phyloP scores from a whole-genome alignment of 73 alveolate species.

The Effrenium voratum region DNA sequence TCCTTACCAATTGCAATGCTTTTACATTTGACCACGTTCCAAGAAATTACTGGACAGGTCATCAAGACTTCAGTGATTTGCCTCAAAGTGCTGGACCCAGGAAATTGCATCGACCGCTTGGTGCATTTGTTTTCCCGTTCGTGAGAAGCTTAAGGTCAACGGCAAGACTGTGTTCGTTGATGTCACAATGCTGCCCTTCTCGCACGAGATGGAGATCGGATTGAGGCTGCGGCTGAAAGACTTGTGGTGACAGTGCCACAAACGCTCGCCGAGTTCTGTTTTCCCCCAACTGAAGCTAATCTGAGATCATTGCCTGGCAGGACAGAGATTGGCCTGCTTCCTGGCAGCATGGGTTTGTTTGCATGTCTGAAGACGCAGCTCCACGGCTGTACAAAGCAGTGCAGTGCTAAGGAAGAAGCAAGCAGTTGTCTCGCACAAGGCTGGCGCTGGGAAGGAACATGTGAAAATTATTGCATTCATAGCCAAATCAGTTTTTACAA shows the following conservation, averaged over 20 bases:
- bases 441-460: too few relatives aligned
- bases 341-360: not conserved
- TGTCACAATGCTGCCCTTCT: constrained; percentile 50
- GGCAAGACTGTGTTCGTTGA: constrained; percentile 82
- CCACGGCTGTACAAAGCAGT: not conserved
- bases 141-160: constrained; percentile 11
- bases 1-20: not conserved
- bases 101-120: not conserved
- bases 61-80: constrained; percentile 85
- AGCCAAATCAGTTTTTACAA: too few relatives aligned
- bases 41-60: not conserved
- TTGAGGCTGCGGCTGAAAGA: constrained; percentile 29
- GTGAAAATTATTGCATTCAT: too few relatives aligned
- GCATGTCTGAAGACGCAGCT: not conserved
- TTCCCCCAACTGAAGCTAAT: not conserved
- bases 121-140: not conserved
- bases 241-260: not conserved
- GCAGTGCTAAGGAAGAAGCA: not conserved
- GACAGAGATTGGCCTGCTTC: constrained; percentile 53
- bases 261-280: not conserved
- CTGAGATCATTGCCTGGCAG: not conserved
- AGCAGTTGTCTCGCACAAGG: constrained; percentile 60
- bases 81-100: constrained; percentile 1
- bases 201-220: constrained; percentile 78
- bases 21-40: not conserved